Conservation (phyloP, 768 basidiomycete species). For the Trametes meyenii region DNA sequence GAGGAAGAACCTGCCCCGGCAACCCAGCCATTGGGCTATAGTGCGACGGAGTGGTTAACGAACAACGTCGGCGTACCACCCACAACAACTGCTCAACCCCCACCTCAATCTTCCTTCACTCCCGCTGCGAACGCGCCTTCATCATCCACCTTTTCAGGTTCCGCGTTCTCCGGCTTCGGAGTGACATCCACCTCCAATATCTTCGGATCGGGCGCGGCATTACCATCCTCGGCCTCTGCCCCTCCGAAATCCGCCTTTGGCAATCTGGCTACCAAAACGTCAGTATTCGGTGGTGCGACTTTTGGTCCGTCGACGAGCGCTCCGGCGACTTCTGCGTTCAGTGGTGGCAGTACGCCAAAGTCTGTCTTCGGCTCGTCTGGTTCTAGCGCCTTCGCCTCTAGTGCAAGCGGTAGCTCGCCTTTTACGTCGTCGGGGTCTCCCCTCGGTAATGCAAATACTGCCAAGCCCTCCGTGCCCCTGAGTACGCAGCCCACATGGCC, state of each 20-base stretch:
- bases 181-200: conserved; percentile 37
- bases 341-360: neutral
- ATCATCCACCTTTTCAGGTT: conserved; percentile 3
- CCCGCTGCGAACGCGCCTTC: conserved; percentile 2
- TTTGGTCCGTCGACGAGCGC: conserved; percentile 12
- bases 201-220: conserved; percentile 34
- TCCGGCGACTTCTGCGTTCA: conserved; percentile 12
- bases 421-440: neutral
- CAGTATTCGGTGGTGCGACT: conserved; percentile 12
- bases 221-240: conserved; percentile 23
- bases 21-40: conserved; percentile 17
- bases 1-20: conserved; percentile 25
- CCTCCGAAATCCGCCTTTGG: conserved; percentile 25
- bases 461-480: neutral
- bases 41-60: conserved; percentile 37
- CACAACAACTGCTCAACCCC: conserved; percentile 20
- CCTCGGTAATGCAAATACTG: neutral
- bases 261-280: conserved; percentile 11
- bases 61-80: conserved; percentile 37
- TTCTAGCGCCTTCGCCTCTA: neutral
- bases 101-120: conserved; percentile 20
- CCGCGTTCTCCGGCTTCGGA: conserved; percentile 9
- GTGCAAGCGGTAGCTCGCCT: neutral
- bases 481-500: conserved; percentile 17
- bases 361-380: conserved; percentile 10